Percentiles rank a stretch among this genome's conserved stretches.
These are phyloP conservation scores for Exophiala dermatitidis DNA, from an alignment of 2,329 filamentous ascomycete species.

Conservation along the genomic window DNA sequence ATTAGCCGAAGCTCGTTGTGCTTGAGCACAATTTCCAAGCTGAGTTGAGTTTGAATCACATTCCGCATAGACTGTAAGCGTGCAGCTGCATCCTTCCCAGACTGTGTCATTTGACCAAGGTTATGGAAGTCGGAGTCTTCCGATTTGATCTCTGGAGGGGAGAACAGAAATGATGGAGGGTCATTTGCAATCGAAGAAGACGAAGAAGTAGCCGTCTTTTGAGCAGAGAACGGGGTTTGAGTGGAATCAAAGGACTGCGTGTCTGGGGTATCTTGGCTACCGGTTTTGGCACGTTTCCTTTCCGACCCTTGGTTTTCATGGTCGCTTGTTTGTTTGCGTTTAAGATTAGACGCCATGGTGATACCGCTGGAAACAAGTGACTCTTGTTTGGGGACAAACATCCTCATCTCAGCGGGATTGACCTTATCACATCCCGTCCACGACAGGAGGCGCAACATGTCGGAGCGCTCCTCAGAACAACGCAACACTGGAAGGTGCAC, in stretches of 20 bases:
- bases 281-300: conserved; percentile 16
- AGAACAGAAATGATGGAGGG: conserved; percentile 12
- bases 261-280: not conserved
- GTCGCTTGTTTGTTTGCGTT: conserved; percentile 47
- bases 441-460: conserved; percentile 44
- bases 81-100: conserved; percentile 10
- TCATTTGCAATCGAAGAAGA: conserved; percentile 17
- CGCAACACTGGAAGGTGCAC: conserved; percentile 1
- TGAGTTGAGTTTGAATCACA: conserved; percentile 76
- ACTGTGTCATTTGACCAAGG: conserved; percentile 26
- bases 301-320: conserved; percentile 7
- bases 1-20: conserved; percentile 91
- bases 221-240: conserved; percentile 7
- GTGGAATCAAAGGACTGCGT: conserved; percentile 1
- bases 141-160: conserved; percentile 14
- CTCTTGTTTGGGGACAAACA: conserved; percentile 35
- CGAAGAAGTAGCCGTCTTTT: conserved; percentile 6
- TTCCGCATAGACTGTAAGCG: conserved; percentile 50
- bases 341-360: conserved; percentile 35
- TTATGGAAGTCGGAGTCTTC: conserved; percentile 28
- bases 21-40: conserved; percentile 85
- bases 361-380: conserved; percentile 11
- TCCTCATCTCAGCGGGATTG: conserved; percentile 39
- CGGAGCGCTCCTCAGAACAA: conserved; percentile 10
- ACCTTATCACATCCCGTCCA: conserved; percentile 45